Evolutionary conservation across 2,329 filamentous ascomycete species (phyloP), one percentile per base, ranked within the genome.

Genomic region (Sporothrix globosa): DNA sequence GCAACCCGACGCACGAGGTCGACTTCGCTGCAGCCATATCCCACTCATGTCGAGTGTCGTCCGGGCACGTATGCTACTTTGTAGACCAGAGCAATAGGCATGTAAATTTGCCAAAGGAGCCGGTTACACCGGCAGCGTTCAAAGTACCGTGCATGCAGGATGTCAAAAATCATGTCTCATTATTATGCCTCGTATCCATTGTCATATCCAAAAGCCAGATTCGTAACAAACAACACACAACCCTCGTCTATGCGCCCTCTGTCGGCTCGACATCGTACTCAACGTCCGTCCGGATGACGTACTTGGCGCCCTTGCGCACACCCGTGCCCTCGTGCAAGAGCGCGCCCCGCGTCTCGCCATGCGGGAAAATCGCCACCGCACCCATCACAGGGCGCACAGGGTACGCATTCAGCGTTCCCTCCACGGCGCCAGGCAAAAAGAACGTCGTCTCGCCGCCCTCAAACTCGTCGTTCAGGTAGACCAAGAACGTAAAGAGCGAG

Each of bases 391-490:
- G 90, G 69, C 86, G 85, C 0, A 92, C 85, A 0, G 88, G 87
- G 74, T 91, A 91, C 0, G 90, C 90, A 74, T 92, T 91, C 73
- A 92, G 83, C 0, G 83, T 84, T 0, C 90, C 90, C 73, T 92
- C 90, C 21, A 83, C 82, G 0, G 85, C 82, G 4, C 86, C 88
- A 0, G 90, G 90, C 4, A 91, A 78, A 77, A 92, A 92, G 75
- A 90, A 92, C 0, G 88, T 91, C 0, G 90, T 92, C 77, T 92
- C 89, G 30, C 90, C 90, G 11, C 88, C 89, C 73, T 90, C 86
- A 68, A 92, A 92, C 70, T 92, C 89, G 72, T 91, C 89, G 66
- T 91, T 91, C 2, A 91, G 81, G 74, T 91, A 91, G 2, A 91
- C 83, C 19, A 91, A 78, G 75, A 91, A 91, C 0, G 89, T 91